A percentile compares a stretch with the other conserved stretches of the same genome.
phyloP scores from a whole-genome alignment of 2,329 filamentous ascomycete species.

The Epichloe elymi region DNA sequence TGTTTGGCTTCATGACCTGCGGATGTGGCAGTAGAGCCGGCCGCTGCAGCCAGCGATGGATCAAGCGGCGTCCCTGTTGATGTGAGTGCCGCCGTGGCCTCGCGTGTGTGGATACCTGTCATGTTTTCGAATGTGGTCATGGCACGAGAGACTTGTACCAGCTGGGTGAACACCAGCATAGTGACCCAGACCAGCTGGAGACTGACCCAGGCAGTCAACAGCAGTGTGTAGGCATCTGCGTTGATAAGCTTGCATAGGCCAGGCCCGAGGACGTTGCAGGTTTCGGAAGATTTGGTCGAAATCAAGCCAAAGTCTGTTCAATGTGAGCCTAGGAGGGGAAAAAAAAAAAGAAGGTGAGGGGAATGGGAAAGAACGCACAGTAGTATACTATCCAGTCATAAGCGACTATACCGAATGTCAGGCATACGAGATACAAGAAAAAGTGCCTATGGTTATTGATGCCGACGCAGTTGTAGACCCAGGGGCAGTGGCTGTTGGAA shows the following conservation, averaged over 20 bases:
- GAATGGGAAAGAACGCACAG: slow-evolving; percentile 37
- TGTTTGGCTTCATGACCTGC: slow-evolving; percentile 38
- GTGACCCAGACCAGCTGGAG: slow-evolving; percentile 89
- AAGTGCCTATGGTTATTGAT: slow-evolving; percentile 96
- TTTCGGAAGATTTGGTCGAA: slow-evolving; percentile 35
- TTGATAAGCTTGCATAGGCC: slow-evolving; percentile 63
- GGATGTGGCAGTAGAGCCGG: slow-evolving; percentile 27
- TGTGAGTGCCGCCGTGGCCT: slow-evolving; percentile 59
- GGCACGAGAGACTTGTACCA: slow-evolving; percentile 81
- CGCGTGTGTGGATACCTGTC: slow-evolving; percentile 55
- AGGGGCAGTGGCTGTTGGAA: slow-evolving; percentile 72
- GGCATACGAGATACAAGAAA: slow-evolving; percentile 70
- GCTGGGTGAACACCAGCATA: slow-evolving; percentile 93
- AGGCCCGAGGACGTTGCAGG: slow-evolving; percentile 66
- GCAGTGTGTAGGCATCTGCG: slow-evolving; percentile 70
- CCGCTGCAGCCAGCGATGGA: slow-evolving; percentile 44
- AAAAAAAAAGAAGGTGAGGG: not conserved
- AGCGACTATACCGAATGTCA: slow-evolving; percentile 61
- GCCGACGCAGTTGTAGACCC: slow-evolving; percentile 93
- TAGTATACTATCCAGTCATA: slow-evolving; percentile 61
- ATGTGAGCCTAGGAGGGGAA: not conserved
- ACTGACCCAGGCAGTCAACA: slow-evolving; percentile 65
- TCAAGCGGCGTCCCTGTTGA: slow-evolving; percentile 65
- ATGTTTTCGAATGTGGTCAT: slow-evolving; percentile 97
- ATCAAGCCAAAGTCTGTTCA: slow-evolving; percentile 49